These are phyloP conservation scores for Salvia miltiorrhiza DNA, from an alignment of 257 asterid species.

Conservation along the genomic window DNA sequence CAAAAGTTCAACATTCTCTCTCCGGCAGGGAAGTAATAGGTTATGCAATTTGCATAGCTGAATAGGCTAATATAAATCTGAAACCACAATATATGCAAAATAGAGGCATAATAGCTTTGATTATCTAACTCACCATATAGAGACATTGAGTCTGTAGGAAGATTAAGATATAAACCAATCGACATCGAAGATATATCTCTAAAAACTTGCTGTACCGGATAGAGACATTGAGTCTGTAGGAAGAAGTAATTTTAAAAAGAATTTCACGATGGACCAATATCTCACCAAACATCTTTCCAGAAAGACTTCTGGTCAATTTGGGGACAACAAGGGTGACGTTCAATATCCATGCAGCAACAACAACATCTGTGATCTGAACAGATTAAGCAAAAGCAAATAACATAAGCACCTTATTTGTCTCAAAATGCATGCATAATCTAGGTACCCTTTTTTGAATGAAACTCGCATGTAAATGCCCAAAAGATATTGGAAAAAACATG, in stretches of 20 bases:
- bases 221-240: conserved; percentile 26
- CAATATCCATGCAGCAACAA: conserved; percentile 97
- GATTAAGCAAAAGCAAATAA: conserved; percentile 13
- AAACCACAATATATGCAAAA: conserved; percentile 13
- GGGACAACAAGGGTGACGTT: conserved; percentile 95
- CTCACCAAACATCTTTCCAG: conserved; percentile 95
- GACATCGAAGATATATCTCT: conserved; percentile 80
- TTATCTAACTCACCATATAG: background rate
- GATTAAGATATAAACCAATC: conserved; percentile 79
- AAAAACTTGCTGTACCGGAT: conserved; percentile 80
- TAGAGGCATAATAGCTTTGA: conserved; percentile 5
- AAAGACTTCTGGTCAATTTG: conserved; percentile 76
- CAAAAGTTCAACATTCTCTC: conserved; percentile 1
- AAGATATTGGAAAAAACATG: background rate
- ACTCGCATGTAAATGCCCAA: background rate
- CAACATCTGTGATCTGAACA: conserved; percentile 90
- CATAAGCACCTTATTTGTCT: conserved; percentile 17
- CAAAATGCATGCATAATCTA: background rate
- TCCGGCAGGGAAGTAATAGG: conserved; percentile 1
- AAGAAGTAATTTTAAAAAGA: conserved; percentile 7
- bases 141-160: conserved; percentile 8
- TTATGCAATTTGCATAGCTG: conserved; percentile 8
- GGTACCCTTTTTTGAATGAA: background rate
- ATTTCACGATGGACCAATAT: conserved; percentile 6
- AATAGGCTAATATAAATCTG: background rate